Evolutionary conservation across 2,329 filamentous ascomycete genomes (phyloP).

Genomic region (Diaporthe sp.): DNA sequence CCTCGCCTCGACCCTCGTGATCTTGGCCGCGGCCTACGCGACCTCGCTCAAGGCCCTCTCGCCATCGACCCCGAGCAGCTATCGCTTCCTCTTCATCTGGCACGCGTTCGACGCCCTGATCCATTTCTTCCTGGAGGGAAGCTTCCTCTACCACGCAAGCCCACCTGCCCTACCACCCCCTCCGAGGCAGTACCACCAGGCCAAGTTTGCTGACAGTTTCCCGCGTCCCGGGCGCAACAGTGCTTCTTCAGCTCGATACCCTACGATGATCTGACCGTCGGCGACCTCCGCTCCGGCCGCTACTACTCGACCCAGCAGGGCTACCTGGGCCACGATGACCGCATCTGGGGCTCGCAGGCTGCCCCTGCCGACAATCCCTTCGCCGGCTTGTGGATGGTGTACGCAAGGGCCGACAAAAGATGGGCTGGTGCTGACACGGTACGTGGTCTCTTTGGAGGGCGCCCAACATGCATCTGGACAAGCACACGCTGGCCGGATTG

Average conservation of each 20-base stretch:
- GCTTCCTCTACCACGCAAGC: slow-evolving; percentile 81
- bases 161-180: too few relatives aligned
- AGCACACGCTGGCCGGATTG: neutral
- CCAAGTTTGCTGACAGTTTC: neutral
- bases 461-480: neutral
- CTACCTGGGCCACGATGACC: slow-evolving; percentile 60
- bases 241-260: slow-evolving; percentile 79
- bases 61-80: slow-evolving; percentile 60
- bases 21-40: slow-evolving; percentile 61
- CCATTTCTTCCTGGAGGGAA: slow-evolving; percentile 91
- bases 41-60: slow-evolving; percentile 61
- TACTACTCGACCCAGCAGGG: slow-evolving; percentile 62
- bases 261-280: slow-evolving; percentile 43
- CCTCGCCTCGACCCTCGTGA: slow-evolving; percentile 64
- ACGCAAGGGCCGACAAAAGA: slow-evolving; percentile 70
- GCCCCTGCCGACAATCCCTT: slow-evolving; percentile 61
- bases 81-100: slow-evolving; percentile 90
- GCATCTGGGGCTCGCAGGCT: slow-evolving; percentile 67
- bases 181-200: neutral
- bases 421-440: slow-evolving; percentile 73
- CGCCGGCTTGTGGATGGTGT: slow-evolving; percentile 76
- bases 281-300: slow-evolving; percentile 44
- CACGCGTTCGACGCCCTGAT: slow-evolving; percentile 93
- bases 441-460: slow-evolving; percentile 36
- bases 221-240: neutral